Evolutionary conservation across 441 rosid species (phyloP).

Genomic region (Brassica hybrid): DNA sequence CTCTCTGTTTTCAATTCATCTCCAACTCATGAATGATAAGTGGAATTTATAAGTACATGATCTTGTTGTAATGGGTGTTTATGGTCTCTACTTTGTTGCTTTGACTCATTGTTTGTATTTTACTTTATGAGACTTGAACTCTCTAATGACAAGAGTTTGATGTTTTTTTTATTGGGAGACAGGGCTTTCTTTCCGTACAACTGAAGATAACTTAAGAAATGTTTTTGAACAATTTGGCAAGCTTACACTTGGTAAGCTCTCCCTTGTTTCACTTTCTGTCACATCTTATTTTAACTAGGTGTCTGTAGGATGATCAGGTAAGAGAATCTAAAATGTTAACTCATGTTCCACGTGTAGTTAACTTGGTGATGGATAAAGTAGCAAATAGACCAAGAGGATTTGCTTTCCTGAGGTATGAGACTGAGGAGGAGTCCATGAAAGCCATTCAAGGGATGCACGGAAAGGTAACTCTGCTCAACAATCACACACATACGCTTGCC

Average conservation of each 20-base stretch:
- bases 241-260: slow-evolving; percentile 58
- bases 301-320: not conserved
- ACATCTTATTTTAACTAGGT: not conserved
- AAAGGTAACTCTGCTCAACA: slow-evolving; percentile 54
- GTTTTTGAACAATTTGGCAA: slow-evolving; percentile 70
- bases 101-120: no score
- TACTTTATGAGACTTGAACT: not conserved
- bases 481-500: not conserved
- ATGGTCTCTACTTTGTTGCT: not conserved
- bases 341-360: slow-evolving; percentile 45
- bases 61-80: no score
- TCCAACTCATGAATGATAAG: no score
- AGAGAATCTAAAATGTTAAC: not conserved
- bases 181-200: slow-evolving; percentile 84
- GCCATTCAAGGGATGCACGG: slow-evolving; percentile 91
- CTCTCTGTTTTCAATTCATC: no score
- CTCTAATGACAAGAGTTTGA: not conserved
- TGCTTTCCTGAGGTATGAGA: slow-evolving; percentile 71
- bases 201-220: slow-evolving; percentile 68
- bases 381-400: slow-evolving; percentile 82
- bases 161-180: slow-evolving; percentile 19
- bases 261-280: not conserved
- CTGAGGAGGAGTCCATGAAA: slow-evolving; percentile 73
- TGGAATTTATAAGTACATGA: no score
- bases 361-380: slow-evolving; percentile 78